Conservation (phyloP, 2,329 filamentous ascomycete species). For the Aspergillus fumigatus region DNA sequence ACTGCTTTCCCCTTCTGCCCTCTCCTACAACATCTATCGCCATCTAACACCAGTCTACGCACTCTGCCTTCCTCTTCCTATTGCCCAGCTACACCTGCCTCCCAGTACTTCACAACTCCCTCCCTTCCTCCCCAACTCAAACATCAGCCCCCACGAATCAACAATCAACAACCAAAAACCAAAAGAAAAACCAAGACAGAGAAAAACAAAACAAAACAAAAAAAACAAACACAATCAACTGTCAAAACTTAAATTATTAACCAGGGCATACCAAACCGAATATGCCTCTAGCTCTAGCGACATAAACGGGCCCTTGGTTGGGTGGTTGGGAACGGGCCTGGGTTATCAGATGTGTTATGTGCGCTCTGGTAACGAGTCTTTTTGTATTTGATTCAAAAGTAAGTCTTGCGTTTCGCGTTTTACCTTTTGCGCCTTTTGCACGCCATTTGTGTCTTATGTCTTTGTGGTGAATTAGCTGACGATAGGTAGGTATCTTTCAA, state of each 20-base stretch:
- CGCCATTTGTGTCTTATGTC: neutral
- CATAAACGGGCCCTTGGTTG: slow-evolving; percentile 7
- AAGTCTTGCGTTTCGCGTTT: neutral
- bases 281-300: neutral
- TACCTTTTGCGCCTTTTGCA: too few species aligned
- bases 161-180: neutral
- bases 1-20: neutral
- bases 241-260: slow-evolving; percentile 1
- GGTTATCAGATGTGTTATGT: slow-evolving; percentile 8
- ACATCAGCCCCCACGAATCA: neutral
- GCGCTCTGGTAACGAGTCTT: slow-evolving; percentile 1
- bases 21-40: neutral
- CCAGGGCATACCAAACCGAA: neutral
- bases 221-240: too few species aligned
- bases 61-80: neutral
- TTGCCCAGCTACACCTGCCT: neutral
- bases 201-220: too few species aligned
- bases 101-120: neutral
- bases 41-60: neutral
- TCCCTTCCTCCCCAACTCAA: neutral
- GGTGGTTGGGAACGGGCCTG: slow-evolving; percentile 17
- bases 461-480: neutral
- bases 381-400: neutral
- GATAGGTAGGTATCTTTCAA: neutral
- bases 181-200: neutral